Base-by-base conservation (phyloP, 23 red algal species). In the Porphyridium purpureum region DNA sequence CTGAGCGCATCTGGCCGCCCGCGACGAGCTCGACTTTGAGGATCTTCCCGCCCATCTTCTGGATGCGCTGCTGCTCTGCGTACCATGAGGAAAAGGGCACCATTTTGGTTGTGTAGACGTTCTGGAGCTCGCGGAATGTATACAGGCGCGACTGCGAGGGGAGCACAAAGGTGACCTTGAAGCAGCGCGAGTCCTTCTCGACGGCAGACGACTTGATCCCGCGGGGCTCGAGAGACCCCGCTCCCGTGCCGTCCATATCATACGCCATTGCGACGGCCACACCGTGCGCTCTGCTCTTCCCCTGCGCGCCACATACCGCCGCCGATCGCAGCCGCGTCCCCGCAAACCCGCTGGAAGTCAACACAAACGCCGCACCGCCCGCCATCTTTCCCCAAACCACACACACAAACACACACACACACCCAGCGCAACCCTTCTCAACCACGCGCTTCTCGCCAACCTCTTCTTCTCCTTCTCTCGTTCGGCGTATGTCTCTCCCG, bases 11-110 rank as follows among this genome's bases (percentile, higher is more conserved):
- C n/a, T n/a, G n/a, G n/a, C n/a, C n/a, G n/a, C 90, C 90, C 4
- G 74, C 60, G 1, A 38, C 66, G 42, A 98, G 73, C 62, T 98
- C 72, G 17, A 98, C 90, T 61, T 98, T 98, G 28, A 77, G 38
- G 50, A 98, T 98, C 47, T 59, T 60, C 17, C 90, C 90, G 46
- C 90, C 90, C 80, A 86, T 86, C 66, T 98, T 98, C 67, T 84
- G 79, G 61, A 98, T 98, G 2, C 90, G 80, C 48, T 98, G 90
- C 69, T 98, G 90, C 57, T 98, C 90, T 1, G 78, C 74, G 48
- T 98, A 98, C 90, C 90, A 98, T 15, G 61, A 73, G 0, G 78
- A 81, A 49, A 98, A 98, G 1, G 90, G 90, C 41, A 98, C 81
- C 35, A 86, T 33, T 68, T 98, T 98, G 30, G 79, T 86, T 19